Conservation (phyloP, 139 green algal species). For the Desmodesmus armatus region DNA sequence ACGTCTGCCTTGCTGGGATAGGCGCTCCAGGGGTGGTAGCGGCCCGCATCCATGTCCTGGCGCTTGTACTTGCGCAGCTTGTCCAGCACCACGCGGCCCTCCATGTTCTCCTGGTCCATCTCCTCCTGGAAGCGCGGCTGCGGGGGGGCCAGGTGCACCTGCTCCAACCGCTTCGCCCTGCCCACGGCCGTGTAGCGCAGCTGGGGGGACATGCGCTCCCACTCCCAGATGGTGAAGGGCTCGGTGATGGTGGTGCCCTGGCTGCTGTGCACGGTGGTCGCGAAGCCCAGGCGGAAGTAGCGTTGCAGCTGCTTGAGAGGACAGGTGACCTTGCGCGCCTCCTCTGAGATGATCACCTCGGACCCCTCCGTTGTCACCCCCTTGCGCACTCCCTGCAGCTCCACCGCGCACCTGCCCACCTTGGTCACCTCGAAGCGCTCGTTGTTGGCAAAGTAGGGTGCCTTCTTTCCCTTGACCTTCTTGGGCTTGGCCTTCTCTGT, state of each 20-base stretch:
- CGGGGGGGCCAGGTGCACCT: neutral
- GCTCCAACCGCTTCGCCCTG: neutral
- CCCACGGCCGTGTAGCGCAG: neutral
- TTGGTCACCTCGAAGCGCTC: neutral
- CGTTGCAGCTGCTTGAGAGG: neutral
- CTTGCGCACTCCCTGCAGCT: neutral
- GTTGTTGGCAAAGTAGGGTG: neutral
- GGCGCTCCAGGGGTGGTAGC: neutral
- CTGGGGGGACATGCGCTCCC: neutral
- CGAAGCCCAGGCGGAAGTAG: neutral
- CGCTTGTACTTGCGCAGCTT: neutral
- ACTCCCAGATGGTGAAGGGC: slow-evolving; percentile 6
- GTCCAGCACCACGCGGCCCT: neutral
- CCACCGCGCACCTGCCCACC: neutral
- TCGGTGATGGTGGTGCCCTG: neutral
- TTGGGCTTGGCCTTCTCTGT: neutral
- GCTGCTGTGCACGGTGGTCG: neutral
- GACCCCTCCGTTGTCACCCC: neutral
- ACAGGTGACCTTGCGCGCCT: neutral
- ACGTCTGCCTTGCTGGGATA: neutral
- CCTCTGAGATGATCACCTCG: neutral
- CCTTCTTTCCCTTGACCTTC: neutral
- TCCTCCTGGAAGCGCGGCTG: neutral
- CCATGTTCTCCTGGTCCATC: neutral
- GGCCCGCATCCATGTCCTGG: neutral